Evolutionary conservation across 202 grass and related monocot species (phyloP).

Genomic region (Bolboschoenoplectus hybrid): DNA sequence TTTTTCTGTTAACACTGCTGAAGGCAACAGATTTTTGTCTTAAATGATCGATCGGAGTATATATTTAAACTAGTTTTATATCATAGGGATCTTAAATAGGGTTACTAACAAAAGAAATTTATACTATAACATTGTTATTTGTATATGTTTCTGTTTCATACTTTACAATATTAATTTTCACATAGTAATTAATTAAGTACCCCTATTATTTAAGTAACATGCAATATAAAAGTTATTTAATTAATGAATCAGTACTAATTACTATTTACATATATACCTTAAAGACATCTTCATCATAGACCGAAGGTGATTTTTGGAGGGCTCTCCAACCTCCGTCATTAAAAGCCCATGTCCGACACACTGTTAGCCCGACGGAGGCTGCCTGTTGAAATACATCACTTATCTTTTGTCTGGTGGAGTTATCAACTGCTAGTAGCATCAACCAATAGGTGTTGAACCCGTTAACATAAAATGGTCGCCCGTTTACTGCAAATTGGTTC

Average conservation of each 20-base stretch:
- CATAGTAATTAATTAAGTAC: too few species aligned
- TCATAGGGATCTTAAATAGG: too few species aligned
- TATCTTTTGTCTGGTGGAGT: slow-evolving; percentile 57
- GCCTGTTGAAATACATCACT: slow-evolving; percentile 64
- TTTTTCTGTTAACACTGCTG: not conserved
- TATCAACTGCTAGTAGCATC: slow-evolving; percentile 64
- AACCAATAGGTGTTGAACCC: slow-evolving; percentile 83
- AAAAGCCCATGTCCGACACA: slow-evolving; percentile 71
- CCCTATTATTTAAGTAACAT: not conserved
- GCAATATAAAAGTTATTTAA: not conserved
- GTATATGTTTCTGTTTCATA: not conserved
- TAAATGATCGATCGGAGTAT: not conserved
- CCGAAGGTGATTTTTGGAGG: slow-evolving; percentile 62
- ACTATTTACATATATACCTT: slow-evolving; percentile 43
- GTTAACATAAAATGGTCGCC: slow-evolving; percentile 63
- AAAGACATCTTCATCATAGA: slow-evolving; percentile 75
- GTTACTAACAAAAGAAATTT: too few species aligned
- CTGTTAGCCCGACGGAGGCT: slow-evolving; percentile 48
- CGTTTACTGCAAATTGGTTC: slow-evolving; percentile 54
- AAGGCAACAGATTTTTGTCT: not conserved
- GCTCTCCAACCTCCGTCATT: slow-evolving; percentile 75
- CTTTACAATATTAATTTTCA: not conserved
- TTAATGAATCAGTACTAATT: not conserved
- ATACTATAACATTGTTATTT: not conserved
- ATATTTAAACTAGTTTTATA: too few species aligned